Percentiles rank a stretch among this genome's conserved stretches.
phyloP scores from a whole-genome alignment of 768 basidiomycete genomes.

The Podaxis sp. region DNA sequence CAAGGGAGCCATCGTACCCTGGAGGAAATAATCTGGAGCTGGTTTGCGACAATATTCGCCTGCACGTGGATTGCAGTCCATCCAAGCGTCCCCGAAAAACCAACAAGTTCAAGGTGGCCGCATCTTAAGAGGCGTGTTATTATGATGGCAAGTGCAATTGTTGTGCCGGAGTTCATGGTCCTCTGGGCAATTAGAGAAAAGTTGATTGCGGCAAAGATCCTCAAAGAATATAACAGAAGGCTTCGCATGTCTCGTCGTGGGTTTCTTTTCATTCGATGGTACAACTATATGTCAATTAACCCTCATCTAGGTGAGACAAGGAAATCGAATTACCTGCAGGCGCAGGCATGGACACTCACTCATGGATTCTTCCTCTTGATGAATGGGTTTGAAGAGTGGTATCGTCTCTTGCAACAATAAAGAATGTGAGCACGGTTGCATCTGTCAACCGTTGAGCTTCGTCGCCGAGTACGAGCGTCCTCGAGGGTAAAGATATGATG shows the following conservation, averaged over 20 bases:
- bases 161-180: constrained; percentile 20
- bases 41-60: constrained; percentile 20
- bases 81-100: constrained; percentile 20
- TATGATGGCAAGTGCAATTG: constrained; percentile 17
- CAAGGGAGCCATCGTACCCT: neutral
- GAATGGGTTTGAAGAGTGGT: constrained; percentile 17
- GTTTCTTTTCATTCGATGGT: neutral
- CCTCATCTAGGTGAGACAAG: neutral
- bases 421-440: too few species aligned
- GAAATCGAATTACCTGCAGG: neutral
- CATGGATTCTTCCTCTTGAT: constrained; percentile 16
- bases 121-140: constrained; percentile 5
- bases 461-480: too few species aligned
- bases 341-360: constrained; percentile 10
- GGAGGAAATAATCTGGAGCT: constrained; percentile 21
- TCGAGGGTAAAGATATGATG: too few species aligned
- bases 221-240: constrained; percentile 1
- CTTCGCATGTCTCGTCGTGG: neutral
- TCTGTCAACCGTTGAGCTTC: too few species aligned
- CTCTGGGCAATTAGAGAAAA: constrained; percentile 19
- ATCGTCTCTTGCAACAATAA: too few species aligned
- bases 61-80: constrained; percentile 23
- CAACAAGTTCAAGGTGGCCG: constrained; percentile 11
- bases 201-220: constrained; percentile 9
- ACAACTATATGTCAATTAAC: too few species aligned